Evolutionary conservation across 345 rosid genomes (phyloP).

Genomic region (Lumnitzera racemosa): DNA sequence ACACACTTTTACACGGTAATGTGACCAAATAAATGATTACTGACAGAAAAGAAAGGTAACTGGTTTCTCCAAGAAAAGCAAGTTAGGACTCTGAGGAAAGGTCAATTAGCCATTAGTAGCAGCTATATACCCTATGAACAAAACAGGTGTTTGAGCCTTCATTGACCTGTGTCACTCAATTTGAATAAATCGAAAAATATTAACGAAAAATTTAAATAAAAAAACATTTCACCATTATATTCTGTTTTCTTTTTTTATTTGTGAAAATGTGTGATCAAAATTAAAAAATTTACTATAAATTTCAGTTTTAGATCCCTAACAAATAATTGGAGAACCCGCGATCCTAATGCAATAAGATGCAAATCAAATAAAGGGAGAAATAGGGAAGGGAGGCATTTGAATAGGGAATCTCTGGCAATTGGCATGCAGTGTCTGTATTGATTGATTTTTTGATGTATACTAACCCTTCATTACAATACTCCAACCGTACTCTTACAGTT

Average conservation of each 20-base stretch:
- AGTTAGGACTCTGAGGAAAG: conserved; percentile 1
- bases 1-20: no score
- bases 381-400: background rate
- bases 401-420: background rate
- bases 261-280: no score
- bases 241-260: no score
- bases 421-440: no score
- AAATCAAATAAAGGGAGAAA: background rate
- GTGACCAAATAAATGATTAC: background rate
- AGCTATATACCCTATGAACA: conserved; percentile 13
- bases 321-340: no score
- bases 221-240: no score
- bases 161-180: background rate
- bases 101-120: background rate
- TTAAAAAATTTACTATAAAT: no score
- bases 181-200: background rate
- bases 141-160: conserved; percentile 14
- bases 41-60: background rate
- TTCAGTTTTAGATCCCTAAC: no score
- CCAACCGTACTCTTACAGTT: no score
- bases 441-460: background rate
- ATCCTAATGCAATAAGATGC: no score
- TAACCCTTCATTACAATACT: background rate
- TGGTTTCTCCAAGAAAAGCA: conserved; percentile 11
- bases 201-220: no score